Percentiles rank a stretch among this genome's conserved stretches.
These are phyloP conservation scores for Acanthochlamys bracteata DNA, from an alignment of 106 monocot species.

Conservation along the genomic window DNA sequence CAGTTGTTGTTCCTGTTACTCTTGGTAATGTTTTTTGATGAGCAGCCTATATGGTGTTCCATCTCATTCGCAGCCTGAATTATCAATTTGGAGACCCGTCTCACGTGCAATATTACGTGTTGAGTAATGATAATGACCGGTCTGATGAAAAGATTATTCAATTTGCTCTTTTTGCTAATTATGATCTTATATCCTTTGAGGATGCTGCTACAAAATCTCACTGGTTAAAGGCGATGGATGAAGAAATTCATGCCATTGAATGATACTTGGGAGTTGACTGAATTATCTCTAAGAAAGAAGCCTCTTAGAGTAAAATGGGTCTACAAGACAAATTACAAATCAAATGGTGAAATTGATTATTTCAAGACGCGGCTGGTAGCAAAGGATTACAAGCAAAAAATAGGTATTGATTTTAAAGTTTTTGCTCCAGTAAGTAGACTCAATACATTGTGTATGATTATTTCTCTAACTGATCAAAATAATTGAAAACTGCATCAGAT, in stretches of 20 bases:
- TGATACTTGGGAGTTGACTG: not conserved
- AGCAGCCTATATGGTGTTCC: not conserved
- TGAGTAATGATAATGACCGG: not conserved
- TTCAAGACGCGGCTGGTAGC: not conserved
- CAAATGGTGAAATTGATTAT: not conserved
- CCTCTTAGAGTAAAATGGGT: not conserved
- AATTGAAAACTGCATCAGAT: not conserved
- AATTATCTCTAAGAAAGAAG: not conserved
- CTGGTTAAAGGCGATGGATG: not conserved
- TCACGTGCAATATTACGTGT: not conserved
- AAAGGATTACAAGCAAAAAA: not conserved
- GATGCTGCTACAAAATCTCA: not conserved
- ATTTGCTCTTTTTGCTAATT: not conserved
- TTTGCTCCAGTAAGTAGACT: slow-evolving; percentile 1
- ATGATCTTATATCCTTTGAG: not conserved
- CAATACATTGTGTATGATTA: not conserved
- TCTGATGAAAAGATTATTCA: not conserved
- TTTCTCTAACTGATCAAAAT: not conserved
- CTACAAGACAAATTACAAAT: not conserved
- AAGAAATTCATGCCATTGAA: not conserved
- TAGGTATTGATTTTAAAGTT: not conserved
- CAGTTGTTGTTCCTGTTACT: no score
- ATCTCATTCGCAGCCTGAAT: not conserved
- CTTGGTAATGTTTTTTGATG: no score
- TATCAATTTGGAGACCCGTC: not conserved